Conservation (phyloP, 495 filamentous ascomycete species). For the Tetracladium setigerum region DNA sequence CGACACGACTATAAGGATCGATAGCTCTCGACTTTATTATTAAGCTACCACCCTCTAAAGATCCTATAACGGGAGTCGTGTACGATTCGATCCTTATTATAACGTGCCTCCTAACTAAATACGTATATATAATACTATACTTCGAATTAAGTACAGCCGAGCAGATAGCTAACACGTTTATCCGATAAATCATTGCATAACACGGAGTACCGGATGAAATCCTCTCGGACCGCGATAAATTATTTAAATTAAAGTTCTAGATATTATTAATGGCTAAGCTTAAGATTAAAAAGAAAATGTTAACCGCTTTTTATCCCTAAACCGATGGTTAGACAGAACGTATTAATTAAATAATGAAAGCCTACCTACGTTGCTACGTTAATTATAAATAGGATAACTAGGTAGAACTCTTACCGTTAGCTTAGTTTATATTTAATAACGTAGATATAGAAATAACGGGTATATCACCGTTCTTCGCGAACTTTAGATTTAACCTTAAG, state of each 20-base stretch:
- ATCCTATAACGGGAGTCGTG: no score
- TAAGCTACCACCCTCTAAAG: no score
- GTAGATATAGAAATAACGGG: background rate
- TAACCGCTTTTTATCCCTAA: slow-evolving; percentile 1
- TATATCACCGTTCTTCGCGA: slow-evolving; percentile 7
- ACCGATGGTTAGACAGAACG: background rate
- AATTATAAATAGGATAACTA: slow-evolving; percentile 2
- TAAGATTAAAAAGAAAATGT: background rate
- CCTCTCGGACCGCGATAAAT: slow-evolving; percentile 4
- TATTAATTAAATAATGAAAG: slow-evolving; percentile 1
- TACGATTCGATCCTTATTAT: background rate
- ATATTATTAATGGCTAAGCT: background rate
- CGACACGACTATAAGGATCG: no score
- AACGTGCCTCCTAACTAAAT: slow-evolving; percentile 1
- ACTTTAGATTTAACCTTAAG: slow-evolving; percentile 8
- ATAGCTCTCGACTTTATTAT: no score
- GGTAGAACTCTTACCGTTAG: background rate
- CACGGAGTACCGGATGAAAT: slow-evolving; percentile 3
- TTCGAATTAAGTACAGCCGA: slow-evolving; percentile 1
- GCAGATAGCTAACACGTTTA: background rate
- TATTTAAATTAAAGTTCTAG: slow-evolving; percentile 12
- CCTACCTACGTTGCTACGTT: slow-evolving; percentile 1
- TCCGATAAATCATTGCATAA: slow-evolving; percentile 4
- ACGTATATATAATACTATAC: slow-evolving; percentile 6
- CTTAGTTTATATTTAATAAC: background rate